Percentiles rank a stretch among this genome's conserved stretches.
Conservation (phyloP, 2,329 filamentous ascomycete species). For the Cladosporium sp. region DNA sequence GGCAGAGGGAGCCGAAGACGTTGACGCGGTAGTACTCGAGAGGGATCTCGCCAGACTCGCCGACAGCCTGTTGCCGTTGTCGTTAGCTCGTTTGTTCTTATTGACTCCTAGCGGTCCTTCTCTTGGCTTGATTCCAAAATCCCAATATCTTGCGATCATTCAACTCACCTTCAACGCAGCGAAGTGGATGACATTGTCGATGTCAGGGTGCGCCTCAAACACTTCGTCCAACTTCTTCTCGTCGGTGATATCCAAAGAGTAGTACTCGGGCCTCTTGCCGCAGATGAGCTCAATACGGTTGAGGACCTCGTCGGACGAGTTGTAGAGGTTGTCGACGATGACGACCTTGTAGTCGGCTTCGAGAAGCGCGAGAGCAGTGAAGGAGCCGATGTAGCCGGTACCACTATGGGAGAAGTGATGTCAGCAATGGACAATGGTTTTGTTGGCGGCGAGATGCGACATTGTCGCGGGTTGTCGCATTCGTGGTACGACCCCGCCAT, state of each 20-base stretch:
- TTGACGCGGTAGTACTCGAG: conserved; percentile 98
- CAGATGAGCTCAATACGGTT: conserved; percentile 93
- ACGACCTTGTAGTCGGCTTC: conserved; percentile 95
- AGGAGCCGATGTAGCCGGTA: conserved; percentile 98
- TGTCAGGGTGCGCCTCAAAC: conserved; percentile 82
- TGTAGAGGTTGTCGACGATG: conserved; percentile 95
- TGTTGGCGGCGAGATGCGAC: background rate
- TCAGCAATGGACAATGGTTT: conserved; percentile 9
- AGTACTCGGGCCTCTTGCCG: conserved; percentile 81
- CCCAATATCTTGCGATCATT: conserved; percentile 37
- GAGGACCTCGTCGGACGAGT: conserved; percentile 85
- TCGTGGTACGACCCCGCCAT: background rate
- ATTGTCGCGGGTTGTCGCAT: background rate
- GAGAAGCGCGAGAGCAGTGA: conserved; percentile 87
- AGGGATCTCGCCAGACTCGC: conserved; percentile 88
- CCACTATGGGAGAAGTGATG: conserved; percentile 56
- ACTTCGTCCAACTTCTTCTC: conserved; percentile 78
- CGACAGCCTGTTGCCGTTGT: conserved; percentile 68
- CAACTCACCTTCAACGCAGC: conserved; percentile 78
- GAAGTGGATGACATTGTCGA: conserved; percentile 98
- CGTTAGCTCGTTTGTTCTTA: conserved; percentile 5
- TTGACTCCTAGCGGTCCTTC: background rate
- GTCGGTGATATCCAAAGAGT: conserved; percentile 83
- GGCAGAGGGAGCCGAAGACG: conserved; percentile 83
- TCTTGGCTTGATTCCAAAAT: background rate